Base-by-base conservation (phyloP, 805 yeast species). In the Candida taoyuanica region DNA sequence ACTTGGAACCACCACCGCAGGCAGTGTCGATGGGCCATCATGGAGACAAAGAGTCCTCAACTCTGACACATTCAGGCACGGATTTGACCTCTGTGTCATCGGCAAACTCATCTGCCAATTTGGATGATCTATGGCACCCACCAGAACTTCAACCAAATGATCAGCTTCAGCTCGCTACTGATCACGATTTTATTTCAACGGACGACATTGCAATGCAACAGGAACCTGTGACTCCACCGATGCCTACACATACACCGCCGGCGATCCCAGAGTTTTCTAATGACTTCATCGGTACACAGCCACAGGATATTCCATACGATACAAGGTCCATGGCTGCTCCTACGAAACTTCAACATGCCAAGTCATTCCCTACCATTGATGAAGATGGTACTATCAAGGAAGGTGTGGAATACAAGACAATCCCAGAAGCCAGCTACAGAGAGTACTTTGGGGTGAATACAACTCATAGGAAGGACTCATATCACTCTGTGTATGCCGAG, bases 61-160 rank as follows among this genome's bases (percentile, higher is more conserved):
- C 41, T 2, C 29, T 21, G n/a, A n/a, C 20, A 23, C 23, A 33
- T 5, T 19, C 35, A 34, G 32, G 34, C 3, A 27, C 36, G 3
- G 44, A 40, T n/a, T 26, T 26, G 5, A 16, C 34, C 6, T 43
- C 46, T 3, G 15, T 31, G 16, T 31, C 30, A 7, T 51, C 56
- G 1, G 34, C 50, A 13, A 42, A 40, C 27, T 47, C 55, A 0
- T 48, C 49, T 1, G 15, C 40, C 2, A 21, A 21, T 21, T 55
- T 53, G 5, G 62, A 55, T 16, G 49, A 53, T 8, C 42, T 63
- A 29, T 66, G 70, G 70, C 54, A 54, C 1, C 68, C 70, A 1
- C 71, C 71, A 3, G 48, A 55, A 12, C 37, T 64, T 5, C 63
- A 61, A 28, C 67, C 71, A 4, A 59, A 62, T 31, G 69, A 65